phyloP scores from a whole-genome alignment of 257 asterid genomes.

The Solanum ahanhuiri region DNA sequence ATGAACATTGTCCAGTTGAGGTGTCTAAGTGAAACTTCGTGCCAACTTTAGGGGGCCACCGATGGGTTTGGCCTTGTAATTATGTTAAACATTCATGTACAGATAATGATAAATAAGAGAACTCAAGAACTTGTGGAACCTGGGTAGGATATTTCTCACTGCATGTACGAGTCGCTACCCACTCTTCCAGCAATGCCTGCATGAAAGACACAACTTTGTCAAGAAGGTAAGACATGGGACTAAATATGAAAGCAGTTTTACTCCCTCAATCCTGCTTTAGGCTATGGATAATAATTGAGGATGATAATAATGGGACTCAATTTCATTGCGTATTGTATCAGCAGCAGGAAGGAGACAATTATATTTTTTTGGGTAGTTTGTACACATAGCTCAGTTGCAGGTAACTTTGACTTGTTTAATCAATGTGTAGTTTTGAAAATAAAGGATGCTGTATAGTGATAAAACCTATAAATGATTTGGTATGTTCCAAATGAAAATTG shows the following conservation, averaged over 20 bases:
- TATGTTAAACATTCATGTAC: not conserved
- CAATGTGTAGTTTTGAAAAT: not conserved
- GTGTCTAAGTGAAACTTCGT: no score
- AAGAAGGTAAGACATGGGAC: not conserved
- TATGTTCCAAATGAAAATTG: not conserved
- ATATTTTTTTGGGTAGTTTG: not conserved
- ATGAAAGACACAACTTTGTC: conserved; percentile 7
- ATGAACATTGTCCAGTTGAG: no score
- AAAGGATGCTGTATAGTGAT: not conserved
- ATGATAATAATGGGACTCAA: not conserved
- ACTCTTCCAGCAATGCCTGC: conserved; percentile 97
- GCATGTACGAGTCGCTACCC: conserved; percentile 61
- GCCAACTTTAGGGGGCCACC: no score
- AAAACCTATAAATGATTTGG: not conserved
- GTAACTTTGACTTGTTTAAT: not conserved
- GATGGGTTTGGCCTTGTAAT: no score
- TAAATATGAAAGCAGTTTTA: not conserved
- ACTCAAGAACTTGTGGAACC: conserved; percentile 30
- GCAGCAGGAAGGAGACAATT: not conserved
- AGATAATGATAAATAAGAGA: not conserved
- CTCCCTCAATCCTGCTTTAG: not conserved
- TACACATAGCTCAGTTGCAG: not conserved
- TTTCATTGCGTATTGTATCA: not conserved
- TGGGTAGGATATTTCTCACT: conserved; percentile 63
- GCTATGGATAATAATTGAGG: not conserved